phyloP scores from a whole-genome alignment of 768 basidiomycete genomes.

The Xerocomus potaroensis region DNA sequence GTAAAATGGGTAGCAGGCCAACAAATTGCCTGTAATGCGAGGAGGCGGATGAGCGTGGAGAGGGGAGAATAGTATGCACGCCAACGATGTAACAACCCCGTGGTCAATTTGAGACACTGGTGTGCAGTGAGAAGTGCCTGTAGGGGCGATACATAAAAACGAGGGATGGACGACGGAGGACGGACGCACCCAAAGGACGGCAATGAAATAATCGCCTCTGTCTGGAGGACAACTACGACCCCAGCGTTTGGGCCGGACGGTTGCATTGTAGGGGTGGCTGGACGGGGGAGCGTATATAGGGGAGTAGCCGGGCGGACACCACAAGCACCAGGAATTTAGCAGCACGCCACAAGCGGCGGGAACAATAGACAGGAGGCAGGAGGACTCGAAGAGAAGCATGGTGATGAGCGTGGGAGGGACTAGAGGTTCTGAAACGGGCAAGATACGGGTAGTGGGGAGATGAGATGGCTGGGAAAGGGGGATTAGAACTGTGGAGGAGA shows the following conservation, averaged over 20 bases:
- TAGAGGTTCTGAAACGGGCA: constrained; percentile 45
- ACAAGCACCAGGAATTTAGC: constrained; percentile 55
- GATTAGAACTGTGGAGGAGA: constrained; percentile 6
- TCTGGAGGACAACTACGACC: constrained; percentile 40
- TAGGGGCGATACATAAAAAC: background rate
- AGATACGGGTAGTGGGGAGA: constrained; percentile 65
- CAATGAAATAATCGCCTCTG: constrained; percentile 61
- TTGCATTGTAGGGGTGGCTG: background rate
- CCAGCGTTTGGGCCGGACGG: constrained; percentile 14
- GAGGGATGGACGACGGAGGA: background rate
- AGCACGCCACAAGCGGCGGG: constrained; percentile 66
- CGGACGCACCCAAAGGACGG: constrained; percentile 63
- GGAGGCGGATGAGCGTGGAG: constrained; percentile 84
- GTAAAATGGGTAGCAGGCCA: constrained; percentile 93
- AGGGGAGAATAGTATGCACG: constrained; percentile 84
- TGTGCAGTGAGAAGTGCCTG: constrained; percentile 83
- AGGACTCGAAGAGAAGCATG: constrained; percentile 64
- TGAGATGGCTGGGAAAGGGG: constrained; percentile 45
- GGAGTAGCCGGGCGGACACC: constrained; percentile 38
- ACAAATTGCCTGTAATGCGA: constrained; percentile 93
- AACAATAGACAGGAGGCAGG: constrained; percentile 65
- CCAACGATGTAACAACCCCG: constrained; percentile 89
- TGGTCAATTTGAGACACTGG: constrained; percentile 83
- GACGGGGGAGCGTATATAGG: constrained; percentile 3
- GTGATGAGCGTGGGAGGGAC: constrained; percentile 49